These are phyloP conservation scores for Triangularia setosa DNA, from an alignment of 2,329 filamentous ascomycete genomes.

Conservation along the genomic window DNA sequence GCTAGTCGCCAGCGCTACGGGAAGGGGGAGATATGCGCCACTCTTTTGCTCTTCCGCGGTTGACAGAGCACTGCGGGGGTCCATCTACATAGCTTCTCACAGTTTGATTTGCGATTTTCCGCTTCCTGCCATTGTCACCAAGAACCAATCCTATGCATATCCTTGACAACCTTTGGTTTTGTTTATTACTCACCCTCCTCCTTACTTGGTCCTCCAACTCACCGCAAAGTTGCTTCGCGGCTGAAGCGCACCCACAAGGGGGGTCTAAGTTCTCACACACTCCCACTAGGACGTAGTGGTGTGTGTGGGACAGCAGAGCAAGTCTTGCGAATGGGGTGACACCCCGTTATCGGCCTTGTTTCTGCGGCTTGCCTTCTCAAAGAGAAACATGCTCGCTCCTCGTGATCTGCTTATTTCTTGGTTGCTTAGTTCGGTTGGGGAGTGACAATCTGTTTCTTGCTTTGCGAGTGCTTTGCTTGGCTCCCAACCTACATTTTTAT, in stretches of 20 bases:
- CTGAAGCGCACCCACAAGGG: background rate
- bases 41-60: background rate
- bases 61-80: background rate
- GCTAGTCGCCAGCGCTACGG: background rate
- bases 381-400: background rate
- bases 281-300: background rate
- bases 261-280: background rate
- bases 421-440: background rate
- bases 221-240: background rate
- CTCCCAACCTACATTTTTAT: background rate
- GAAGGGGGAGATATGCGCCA: background rate
- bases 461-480: background rate
- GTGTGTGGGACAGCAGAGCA: background rate
- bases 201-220: background rate
- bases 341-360: constrained; percentile 7
- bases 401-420: background rate
- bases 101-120: background rate
- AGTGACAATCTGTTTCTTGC: background rate
- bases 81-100: background rate
- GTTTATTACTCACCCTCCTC: background rate
- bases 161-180: background rate
- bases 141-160: background rate
- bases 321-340: constrained; percentile 9
- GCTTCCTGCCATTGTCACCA: background rate
- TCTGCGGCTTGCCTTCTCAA: background rate